phyloP scores from a whole-genome alignment of 805 yeast genomes.

The Clavispora vitiphila region DNA sequence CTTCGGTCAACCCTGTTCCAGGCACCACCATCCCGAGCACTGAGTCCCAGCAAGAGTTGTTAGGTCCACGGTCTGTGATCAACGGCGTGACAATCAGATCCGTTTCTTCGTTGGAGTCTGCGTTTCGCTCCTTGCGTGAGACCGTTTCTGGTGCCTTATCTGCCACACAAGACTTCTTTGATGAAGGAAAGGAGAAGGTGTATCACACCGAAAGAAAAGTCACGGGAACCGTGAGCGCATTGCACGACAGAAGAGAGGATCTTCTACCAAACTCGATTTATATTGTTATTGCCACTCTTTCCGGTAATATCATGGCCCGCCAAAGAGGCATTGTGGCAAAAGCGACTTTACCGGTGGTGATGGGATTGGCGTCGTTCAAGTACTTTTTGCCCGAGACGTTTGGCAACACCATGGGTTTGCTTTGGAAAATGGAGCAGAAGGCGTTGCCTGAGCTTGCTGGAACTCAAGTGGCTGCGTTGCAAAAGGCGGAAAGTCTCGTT shows the following conservation, averaged over 20 bases:
- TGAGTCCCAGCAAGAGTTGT: conserved; percentile 34
- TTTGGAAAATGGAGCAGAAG: conserved; percentile 57
- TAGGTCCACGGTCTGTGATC: conserved; percentile 45
- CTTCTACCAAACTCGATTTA: conserved; percentile 68
- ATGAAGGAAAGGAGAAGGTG: conserved; percentile 46
- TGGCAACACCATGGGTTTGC: conserved; percentile 49
- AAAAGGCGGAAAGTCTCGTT: conserved; percentile 36
- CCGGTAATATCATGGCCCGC: conserved; percentile 73
- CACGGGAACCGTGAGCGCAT: conserved; percentile 54
- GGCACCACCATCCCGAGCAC: conserved; percentile 45
- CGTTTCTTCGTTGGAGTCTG: conserved; percentile 42
- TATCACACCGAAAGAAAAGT: conserved; percentile 59
- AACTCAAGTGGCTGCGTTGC: conserved; percentile 49
- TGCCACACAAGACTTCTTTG: conserved; percentile 28
- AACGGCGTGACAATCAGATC: conserved; percentile 57
- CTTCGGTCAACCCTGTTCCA: conserved; percentile 42
- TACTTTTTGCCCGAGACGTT: conserved; percentile 72
- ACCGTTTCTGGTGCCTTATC: conserved; percentile 28
- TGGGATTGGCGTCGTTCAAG: conserved; percentile 62
- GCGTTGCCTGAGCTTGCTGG: conserved; percentile 60
- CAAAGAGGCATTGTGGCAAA: conserved; percentile 55
- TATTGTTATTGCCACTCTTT: conserved; percentile 59
- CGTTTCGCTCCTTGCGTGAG: conserved; percentile 46
- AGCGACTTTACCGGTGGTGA: conserved; percentile 49
- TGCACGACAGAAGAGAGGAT: conserved; percentile 64